Percentiles rank a stretch among this genome's conserved stretches.
These are phyloP conservation scores for Kalmanozyma brasiliensis DNA, from an alignment of 1,284 basidiomycete genomes.

Conservation along the genomic window DNA sequence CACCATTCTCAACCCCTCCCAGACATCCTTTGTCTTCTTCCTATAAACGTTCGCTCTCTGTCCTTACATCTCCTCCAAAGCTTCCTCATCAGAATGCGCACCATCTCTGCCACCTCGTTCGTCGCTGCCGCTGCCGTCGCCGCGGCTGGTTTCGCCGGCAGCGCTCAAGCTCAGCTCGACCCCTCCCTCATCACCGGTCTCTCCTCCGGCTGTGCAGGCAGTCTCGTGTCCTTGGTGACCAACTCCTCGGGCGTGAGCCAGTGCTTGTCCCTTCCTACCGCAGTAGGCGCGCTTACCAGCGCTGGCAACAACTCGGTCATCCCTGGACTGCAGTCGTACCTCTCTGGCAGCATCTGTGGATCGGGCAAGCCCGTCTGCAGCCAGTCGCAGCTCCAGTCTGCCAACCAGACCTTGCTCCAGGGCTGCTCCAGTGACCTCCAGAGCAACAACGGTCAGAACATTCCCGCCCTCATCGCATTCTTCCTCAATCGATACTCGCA, in stretches of 20 bases:
- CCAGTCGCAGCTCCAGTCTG: constrained; percentile 15
- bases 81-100: constrained; percentile 18
- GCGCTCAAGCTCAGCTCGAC: constrained; percentile 32
- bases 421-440: constrained; percentile 24
- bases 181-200: constrained; percentile 47
- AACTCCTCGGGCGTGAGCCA: constrained; percentile 32
- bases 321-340: constrained; percentile 32
- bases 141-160: constrained; percentile 15
- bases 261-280: constrained; percentile 33
- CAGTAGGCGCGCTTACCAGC: constrained; percentile 37
- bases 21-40: no score
- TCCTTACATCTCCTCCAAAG: neutral
- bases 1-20: neutral
- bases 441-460: constrained; percentile 16
- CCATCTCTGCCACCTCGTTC: constrained; percentile 14
- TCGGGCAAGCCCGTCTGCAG: constrained; percentile 23
- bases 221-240: constrained; percentile 36
- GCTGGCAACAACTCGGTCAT: constrained; percentile 30
- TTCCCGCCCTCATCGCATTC: constrained; percentile 37
- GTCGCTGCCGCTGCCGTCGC: constrained; percentile 16
- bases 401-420: constrained; percentile 35
- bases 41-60: neutral
- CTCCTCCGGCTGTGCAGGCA: constrained; percentile 25
- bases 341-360: constrained; percentile 28
- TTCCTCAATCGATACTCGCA: constrained; percentile 38